Base-by-base conservation (phyloP, 2,329 filamentous ascomycete genomes). In the Colletotrichum gloeosporioides region DNA sequence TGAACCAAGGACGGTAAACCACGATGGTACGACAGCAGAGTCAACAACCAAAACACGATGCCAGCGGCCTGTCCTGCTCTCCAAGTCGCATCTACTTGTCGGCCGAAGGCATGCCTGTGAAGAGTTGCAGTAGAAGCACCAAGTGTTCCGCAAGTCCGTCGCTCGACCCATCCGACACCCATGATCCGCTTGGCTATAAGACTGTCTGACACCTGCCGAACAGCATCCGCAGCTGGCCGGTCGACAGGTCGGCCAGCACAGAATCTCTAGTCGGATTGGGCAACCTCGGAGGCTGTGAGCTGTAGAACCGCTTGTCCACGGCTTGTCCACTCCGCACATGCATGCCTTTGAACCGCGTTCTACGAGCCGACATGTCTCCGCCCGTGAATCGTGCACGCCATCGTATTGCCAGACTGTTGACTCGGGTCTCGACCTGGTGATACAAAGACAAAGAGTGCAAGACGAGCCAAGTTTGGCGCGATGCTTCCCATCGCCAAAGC, bases 121-220 rank as follows among this genome's bases (percentile, higher is more conserved):
- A 25, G 29, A 25, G 22, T 57, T 71, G 31, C 61, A 29, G 27
- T 27, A 55, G 49, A 53, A 65, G 34, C 39, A 22, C 32, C 49
- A 34, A 55, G n/a, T 12, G 69, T 73, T 31, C n/a, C n/a, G 67
- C 63, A 73, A 36, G 57, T 62, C 69, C 62, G 18, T 36, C 62
- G 15, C 39, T 61, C 27, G 44, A 53, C 27, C 71, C 63, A 65
- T 31, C 34, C 69, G 53, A 22, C 36, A 29, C 32, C 31, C 53
- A 49, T 64, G 62, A 64, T 36, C 63, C 15, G 36, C 57, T 31
- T 25, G 18, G 12, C 36, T 55, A 53, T 44, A 57, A 69, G 53
- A n/a, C 36, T 70, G 39, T 63, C 68, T 70, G 68, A 70, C 57
- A 70, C 68, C 68, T 70, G 68, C 68, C 36, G 57, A 63, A 22